Evolutionary conservation across 495 filamentous ascomycete genomes (phyloP).

Genomic region (Penicillium waksmanii): DNA sequence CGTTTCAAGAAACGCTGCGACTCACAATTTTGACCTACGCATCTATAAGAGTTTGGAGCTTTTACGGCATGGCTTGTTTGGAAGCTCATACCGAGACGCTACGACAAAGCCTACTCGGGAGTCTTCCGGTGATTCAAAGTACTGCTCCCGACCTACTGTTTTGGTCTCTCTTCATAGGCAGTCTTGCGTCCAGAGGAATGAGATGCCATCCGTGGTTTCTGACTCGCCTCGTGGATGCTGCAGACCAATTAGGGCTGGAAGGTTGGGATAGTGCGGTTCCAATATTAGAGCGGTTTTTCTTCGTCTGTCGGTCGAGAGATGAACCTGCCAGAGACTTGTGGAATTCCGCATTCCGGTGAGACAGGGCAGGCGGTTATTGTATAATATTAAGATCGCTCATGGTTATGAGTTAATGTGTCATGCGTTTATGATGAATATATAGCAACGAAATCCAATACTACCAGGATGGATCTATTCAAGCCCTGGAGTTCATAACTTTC

Average conservation of each 20-base stretch:
- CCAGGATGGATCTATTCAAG: not conserved
- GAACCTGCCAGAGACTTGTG: constrained; percentile 18
- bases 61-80: constrained; percentile 19
- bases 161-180: constrained; percentile 19
- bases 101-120: constrained; percentile 14
- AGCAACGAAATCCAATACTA: not conserved
- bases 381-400: not conserved
- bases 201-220: constrained; percentile 19
- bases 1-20: constrained; percentile 22
- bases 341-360: constrained; percentile 13
- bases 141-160: constrained; percentile 16
- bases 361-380: not conserved
- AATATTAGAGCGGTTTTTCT: constrained; percentile 22
- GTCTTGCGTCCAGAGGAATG: constrained; percentile 10
- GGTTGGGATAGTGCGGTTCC: constrained; percentile 14
- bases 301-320: constrained; percentile 16
- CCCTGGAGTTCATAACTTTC: too few relatives aligned
- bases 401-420: not conserved
- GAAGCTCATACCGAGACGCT: constrained; percentile 10
- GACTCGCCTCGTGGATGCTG: constrained; percentile 6
- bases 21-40: constrained; percentile 20
- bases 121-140: constrained; percentile 9
- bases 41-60: constrained; percentile 16
- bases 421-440: not conserved
- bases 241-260: constrained; percentile 12